phyloP scores from a whole-genome alignment of 805 yeast genomes.

The Pichia rugopelliculosa region DNA sequence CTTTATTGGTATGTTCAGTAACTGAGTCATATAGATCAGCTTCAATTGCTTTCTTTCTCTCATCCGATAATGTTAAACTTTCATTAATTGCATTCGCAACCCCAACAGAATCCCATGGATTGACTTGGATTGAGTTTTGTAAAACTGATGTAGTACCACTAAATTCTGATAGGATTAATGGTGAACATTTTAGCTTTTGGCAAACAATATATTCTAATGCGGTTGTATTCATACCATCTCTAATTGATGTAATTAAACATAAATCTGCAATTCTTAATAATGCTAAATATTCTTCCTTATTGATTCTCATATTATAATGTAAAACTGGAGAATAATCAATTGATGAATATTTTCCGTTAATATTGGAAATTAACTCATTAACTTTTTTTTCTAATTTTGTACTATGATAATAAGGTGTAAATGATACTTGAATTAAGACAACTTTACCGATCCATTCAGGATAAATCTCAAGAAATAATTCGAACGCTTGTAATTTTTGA shows the following conservation, averaged over 20 bases:
- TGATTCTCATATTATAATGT: constrained; percentile 86
- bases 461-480: constrained; percentile 76
- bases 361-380: constrained; percentile 69
- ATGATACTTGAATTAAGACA: constrained; percentile 84
- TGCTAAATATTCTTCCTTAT: constrained; percentile 83
- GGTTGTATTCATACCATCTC: constrained; percentile 97
- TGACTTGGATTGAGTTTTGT: constrained; percentile 70
- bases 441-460: constrained; percentile 85
- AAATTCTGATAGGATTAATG: constrained; percentile 85
- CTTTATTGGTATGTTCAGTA: constrained; percentile 62
- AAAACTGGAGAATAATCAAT: constrained; percentile 82
- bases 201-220: constrained; percentile 88
- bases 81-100: constrained; percentile 78
- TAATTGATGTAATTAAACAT: constrained; percentile 78
- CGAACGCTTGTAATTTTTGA: constrained; percentile 89
- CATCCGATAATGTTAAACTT: constrained; percentile 49
- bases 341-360: constrained; percentile 79
- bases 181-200: constrained; percentile 64
- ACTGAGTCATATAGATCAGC: constrained; percentile 55
- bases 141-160: constrained; percentile 78
- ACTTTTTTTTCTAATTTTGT: constrained; percentile 73
- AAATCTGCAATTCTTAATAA: constrained; percentile 83
- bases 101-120: constrained; percentile 96
- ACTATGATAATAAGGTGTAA: constrained; percentile 60
- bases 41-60: constrained; percentile 40